Conservation (phyloP, 2,329 filamentous ascomycete genomes). For the Aspergillus sp. region DNA sequence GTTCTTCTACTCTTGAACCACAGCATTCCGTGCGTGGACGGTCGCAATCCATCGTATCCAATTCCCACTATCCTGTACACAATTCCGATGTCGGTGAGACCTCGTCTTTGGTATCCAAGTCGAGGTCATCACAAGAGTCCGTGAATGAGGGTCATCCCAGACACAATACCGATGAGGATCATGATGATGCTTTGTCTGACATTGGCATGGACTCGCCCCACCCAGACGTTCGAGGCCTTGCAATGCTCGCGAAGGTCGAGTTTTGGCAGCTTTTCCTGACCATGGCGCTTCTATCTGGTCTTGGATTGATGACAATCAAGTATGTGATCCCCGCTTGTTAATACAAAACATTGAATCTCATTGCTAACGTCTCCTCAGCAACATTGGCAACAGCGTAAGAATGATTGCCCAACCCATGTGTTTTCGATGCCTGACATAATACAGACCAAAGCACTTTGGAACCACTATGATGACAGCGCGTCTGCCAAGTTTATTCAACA, state of each 20-base stretch:
- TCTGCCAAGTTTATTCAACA: slow-evolving; percentile 68
- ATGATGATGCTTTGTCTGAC: slow-evolving; percentile 52
- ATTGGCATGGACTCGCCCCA: slow-evolving; percentile 63
- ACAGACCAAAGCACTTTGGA: slow-evolving; percentile 73
- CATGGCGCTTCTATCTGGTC: slow-evolving; percentile 84
- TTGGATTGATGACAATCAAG: slow-evolving; percentile 99
- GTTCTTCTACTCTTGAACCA: slow-evolving; percentile 24
- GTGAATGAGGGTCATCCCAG: slow-evolving; percentile 14
- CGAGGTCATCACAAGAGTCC: slow-evolving; percentile 48
- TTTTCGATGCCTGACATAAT: slow-evolving; percentile 3
- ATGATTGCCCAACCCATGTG: not conserved
- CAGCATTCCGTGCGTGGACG: slow-evolving; percentile 20
- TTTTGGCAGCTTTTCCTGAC: slow-evolving; percentile 90
- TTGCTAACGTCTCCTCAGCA: slow-evolving; percentile 51
- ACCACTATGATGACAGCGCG: slow-evolving; percentile 68
- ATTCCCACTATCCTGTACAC: slow-evolving; percentile 15
- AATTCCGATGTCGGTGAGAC: slow-evolving; percentile 58
- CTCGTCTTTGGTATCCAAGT: slow-evolving; percentile 70
- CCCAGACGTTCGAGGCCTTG: slow-evolving; percentile 83
- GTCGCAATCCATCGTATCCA: slow-evolving; percentile 25
- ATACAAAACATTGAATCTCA: not conserved
- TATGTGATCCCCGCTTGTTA: slow-evolving; percentile 41
- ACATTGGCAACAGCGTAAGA: slow-evolving; percentile 78
- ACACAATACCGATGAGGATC: slow-evolving; percentile 13
- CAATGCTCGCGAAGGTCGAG: slow-evolving; percentile 62